Evolutionary conservation across 2,329 filamentous ascomycete species (phyloP).

Genomic region (Aspergillus unguis): DNA sequence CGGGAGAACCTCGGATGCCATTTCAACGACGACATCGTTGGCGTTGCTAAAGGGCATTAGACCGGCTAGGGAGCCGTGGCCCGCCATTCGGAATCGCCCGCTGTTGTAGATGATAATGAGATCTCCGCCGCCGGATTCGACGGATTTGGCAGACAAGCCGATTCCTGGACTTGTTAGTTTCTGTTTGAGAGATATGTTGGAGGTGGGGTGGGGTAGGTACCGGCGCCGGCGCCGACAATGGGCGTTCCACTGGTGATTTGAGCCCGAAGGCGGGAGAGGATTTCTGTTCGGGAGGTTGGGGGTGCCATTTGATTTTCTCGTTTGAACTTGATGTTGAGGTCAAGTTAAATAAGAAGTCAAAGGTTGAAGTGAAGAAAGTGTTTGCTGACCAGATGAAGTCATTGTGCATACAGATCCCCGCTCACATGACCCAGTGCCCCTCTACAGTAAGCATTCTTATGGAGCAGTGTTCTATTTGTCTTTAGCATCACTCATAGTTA

Average conservation of each 20-base stretch:
- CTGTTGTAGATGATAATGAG: conserved; percentile 72
- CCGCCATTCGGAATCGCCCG: conserved; percentile 70
- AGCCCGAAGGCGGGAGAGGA: conserved; percentile 54
- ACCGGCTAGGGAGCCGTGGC: conserved; percentile 64
- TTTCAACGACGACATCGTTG: conserved; percentile 66
- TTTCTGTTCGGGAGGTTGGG: conserved; percentile 55
- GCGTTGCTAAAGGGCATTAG: conserved; percentile 70
- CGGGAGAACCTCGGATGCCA: conserved; percentile 66
- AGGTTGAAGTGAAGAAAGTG: neutral
- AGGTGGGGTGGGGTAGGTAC: conserved; percentile 25
- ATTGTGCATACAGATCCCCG: neutral
- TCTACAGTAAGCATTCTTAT: no score
- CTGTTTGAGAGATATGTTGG: neutral
- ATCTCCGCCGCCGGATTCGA: conserved; percentile 66
- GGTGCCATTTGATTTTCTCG: conserved; percentile 48
- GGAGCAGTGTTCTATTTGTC: no score
- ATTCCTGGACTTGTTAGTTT: conserved; percentile 49
- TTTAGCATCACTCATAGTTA: no score
- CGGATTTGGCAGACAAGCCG: conserved; percentile 67
- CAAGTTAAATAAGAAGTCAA: no score
- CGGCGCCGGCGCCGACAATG: conserved; percentile 67
- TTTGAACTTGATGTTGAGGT: no score
- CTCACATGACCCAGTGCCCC: neutral
- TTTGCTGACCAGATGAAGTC: neutral
- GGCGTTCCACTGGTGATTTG: conserved; percentile 55